A percentile compares a stretch with the other conserved stretches of the same genome.
phyloP scores from a whole-genome alignment of 2,329 filamentous ascomycete species.

The Tympanopsis confertula region DNA sequence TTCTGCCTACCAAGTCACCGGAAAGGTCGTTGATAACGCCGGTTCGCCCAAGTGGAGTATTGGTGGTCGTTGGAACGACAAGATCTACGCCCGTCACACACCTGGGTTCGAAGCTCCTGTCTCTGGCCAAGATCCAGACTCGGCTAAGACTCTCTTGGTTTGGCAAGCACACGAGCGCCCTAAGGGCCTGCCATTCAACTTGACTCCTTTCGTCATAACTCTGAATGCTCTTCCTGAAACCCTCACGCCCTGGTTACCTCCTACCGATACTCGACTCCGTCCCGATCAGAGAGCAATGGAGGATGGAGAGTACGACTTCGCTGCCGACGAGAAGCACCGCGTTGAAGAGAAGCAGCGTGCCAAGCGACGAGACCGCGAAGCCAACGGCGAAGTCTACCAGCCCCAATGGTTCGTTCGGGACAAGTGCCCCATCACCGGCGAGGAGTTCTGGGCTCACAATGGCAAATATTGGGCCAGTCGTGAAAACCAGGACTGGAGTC shows the following conservation, averaged over 20 bases:
- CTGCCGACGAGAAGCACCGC: constrained; percentile 85
- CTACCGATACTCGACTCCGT: constrained; percentile 83
- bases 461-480: constrained; percentile 77
- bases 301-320: constrained; percentile 90
- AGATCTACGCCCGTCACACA: constrained; percentile 85
- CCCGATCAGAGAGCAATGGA: constrained; percentile 98
- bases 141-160: constrained; percentile 72
- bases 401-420: constrained; percentile 77
- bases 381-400: constrained; percentile 65
- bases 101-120: constrained; percentile 75
- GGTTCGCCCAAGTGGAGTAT: constrained; percentile 81
- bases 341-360: constrained; percentile 85
- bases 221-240: constrained; percentile 85
- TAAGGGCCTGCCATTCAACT: constrained; percentile 81
- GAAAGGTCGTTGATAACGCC: constrained; percentile 69
- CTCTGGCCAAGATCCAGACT: constrained; percentile 34
- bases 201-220: constrained; percentile 89
- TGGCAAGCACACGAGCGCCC: constrained; percentile 84
- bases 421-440: constrained; percentile 68
- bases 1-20: constrained; percentile 77
- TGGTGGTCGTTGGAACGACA: constrained; percentile 93
- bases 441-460: constrained; percentile 82
- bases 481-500: constrained; percentile 51
- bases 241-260: constrained; percentile 67
- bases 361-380: constrained; percentile 62